Conservation (phyloP, 495 filamentous ascomycete genomes). For the Xylaria curta region DNA sequence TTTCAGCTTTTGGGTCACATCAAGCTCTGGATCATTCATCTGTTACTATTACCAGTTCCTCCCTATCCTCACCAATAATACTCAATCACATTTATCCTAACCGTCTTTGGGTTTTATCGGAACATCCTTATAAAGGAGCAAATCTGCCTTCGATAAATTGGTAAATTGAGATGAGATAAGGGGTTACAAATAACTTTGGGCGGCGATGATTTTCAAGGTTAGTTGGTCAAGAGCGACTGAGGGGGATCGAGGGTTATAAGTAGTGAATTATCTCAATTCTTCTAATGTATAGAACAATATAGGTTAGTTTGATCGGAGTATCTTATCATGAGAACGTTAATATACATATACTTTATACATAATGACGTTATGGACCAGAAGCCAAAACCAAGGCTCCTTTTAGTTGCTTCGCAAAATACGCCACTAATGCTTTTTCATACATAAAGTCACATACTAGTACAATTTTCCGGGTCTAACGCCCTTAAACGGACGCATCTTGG, state of each 20-base stretch:
- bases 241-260: background rate
- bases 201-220: background rate
- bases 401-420: background rate
- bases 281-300: background rate
- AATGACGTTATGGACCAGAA: background rate
- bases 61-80: background rate
- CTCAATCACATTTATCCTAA: background rate
- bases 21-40: background rate
- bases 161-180: background rate
- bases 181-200: background rate
- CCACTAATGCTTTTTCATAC: slow-evolving; percentile 13
- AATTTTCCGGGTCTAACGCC: background rate
- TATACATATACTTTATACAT: slow-evolving; percentile 7
- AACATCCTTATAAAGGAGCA: background rate
- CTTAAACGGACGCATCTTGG: background rate
- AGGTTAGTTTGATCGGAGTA: background rate
- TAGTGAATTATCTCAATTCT: background rate
- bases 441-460: background rate
- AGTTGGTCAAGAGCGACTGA: background rate
- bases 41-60: background rate
- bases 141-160: background rate
- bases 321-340: background rate
- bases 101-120: background rate
- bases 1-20: background rate
- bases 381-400: slow-evolving; percentile 2